Percentiles rank a stretch among this genome's conserved stretches.
Evolutionary conservation across 441 rosid species (phyloP).

Genomic region (Jatropha multifida): DNA sequence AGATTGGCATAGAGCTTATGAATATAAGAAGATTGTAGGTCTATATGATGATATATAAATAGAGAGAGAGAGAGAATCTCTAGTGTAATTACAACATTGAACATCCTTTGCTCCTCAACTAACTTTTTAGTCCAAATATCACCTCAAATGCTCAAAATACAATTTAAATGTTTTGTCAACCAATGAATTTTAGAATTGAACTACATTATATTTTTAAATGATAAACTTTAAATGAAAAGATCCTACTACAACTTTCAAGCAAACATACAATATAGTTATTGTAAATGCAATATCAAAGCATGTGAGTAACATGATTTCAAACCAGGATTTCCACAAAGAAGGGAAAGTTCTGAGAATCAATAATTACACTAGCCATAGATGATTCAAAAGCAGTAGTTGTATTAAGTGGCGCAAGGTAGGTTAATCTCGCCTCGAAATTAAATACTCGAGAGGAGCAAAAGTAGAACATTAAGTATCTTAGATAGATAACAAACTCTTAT

Average conservation of each 20-base stretch:
- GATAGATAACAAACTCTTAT: neutral
- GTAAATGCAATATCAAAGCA: neutral
- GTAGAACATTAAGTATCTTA: neutral
- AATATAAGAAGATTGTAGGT: neutral
- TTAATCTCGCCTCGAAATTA: neutral
- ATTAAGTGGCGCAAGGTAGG: neutral
- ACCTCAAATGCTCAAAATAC: neutral
- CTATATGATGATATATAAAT: neutral
- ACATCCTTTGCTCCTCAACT: constrained; percentile 70
- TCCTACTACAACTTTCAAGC: neutral
- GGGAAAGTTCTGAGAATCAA: neutral
- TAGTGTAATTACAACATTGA: constrained; percentile 79
- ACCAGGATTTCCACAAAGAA: no score
- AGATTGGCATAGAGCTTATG: neutral
- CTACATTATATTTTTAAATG: neutral
- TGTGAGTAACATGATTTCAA: neutral
- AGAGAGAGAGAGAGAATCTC: constrained; percentile 47
- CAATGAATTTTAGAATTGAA: neutral
- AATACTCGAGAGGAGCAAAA: neutral
- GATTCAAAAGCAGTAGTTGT: neutral
- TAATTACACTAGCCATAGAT: neutral
- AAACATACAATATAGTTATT: neutral
- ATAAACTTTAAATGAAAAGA: neutral
- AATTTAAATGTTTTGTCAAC: neutral
- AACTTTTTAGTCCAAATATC: constrained; percentile 58